Conservation (phyloP, 1,139 yeast genomes). For the Kodamaea sp. region DNA sequence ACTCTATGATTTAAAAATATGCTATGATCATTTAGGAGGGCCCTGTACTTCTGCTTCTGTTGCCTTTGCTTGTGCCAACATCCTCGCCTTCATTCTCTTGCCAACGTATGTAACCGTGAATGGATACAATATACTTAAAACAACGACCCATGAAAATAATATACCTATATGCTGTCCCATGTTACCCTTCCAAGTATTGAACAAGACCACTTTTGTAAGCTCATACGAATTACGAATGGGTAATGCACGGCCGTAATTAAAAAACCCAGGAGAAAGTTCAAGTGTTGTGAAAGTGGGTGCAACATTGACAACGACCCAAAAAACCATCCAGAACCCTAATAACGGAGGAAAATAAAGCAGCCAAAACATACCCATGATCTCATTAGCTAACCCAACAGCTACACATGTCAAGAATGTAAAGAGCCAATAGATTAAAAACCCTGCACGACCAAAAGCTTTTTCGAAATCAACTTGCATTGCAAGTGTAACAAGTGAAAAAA, state of each 20-base stretch:
- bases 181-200: constrained; percentile 51
- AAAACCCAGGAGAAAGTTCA: constrained; percentile 50
- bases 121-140: constrained; percentile 37
- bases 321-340: constrained; percentile 55
- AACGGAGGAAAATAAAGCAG: constrained; percentile 35
- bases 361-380: constrained; percentile 33
- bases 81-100: constrained; percentile 25
- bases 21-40: too few species aligned
- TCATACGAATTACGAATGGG: constrained; percentile 62
- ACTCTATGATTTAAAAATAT: too few species aligned
- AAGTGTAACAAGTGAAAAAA: constrained; percentile 37
- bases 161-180: constrained; percentile 60
- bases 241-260: constrained; percentile 60
- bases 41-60: too few species aligned
- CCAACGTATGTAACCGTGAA: constrained; percentile 29
- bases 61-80: constrained; percentile 13
- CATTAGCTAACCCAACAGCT: constrained; percentile 42
- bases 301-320: constrained; percentile 57
- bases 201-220: constrained; percentile 53
- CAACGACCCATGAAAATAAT: constrained; percentile 54
- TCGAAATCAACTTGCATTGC: constrained; percentile 44
- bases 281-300: constrained; percentile 61
- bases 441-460: constrained; percentile 37
- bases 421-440: constrained; percentile 47
- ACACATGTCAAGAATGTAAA: constrained; percentile 40